Conservation (phyloP, 805 yeast genomes). For the Ogataea saltuana region DNA sequence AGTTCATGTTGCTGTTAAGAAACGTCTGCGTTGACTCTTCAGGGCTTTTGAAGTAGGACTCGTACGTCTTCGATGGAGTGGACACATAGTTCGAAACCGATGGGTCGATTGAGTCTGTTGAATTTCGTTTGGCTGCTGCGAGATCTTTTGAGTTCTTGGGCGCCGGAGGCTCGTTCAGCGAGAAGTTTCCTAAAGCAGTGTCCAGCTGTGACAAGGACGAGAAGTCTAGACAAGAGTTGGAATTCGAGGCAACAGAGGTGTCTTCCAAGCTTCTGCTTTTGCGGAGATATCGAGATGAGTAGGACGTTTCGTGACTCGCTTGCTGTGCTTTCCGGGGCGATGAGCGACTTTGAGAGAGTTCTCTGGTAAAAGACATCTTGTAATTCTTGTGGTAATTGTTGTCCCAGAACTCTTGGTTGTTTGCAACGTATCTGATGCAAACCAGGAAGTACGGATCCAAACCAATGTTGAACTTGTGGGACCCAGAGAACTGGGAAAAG, state of each 20-base stretch:
- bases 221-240: not conserved
- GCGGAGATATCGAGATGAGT: conserved; percentile 25
- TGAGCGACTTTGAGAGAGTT: not conserved
- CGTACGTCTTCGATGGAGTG: conserved; percentile 26
- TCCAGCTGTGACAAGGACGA: conserved; percentile 7
- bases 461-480: conserved; percentile 25
- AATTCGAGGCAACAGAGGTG: conserved; percentile 8
- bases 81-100: conserved; percentile 1
- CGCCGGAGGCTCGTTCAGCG: conserved; percentile 12
- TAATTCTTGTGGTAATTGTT: conserved; percentile 66
- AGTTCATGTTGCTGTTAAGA: conserved; percentile 19
- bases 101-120: not conserved
- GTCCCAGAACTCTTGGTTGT: conserved; percentile 70
- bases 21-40: conserved; percentile 9
- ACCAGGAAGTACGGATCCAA: conserved; percentile 35
- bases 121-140: too few relatives aligned
- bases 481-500: conserved; percentile 32
- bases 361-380: conserved; percentile 41
- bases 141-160: not conserved
- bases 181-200: conserved; percentile 7
- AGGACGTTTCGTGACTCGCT: conserved; percentile 10
- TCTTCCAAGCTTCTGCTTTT: conserved; percentile 30
- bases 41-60: conserved; percentile 16
- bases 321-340: not conserved
- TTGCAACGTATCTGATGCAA: conserved; percentile 57